Evolutionary conservation across 345 rosid species (phyloP).

Genomic region (Pistacia atlantica): DNA sequence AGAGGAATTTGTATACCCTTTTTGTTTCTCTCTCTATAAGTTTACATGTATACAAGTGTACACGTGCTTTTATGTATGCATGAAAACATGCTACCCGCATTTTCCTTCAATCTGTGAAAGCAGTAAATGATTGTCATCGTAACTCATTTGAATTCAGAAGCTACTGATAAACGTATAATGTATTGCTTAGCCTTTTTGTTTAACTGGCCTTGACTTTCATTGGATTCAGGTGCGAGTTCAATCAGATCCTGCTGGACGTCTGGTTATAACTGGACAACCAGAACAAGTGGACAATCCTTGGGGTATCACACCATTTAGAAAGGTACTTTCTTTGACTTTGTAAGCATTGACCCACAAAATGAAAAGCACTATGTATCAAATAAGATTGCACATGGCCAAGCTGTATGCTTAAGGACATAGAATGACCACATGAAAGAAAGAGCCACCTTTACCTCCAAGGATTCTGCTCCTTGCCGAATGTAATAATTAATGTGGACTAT

Average conservation of each 20-base stretch:
- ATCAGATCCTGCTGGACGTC: conserved; percentile 78
- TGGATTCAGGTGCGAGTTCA: conserved; percentile 74
- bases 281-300: conserved; percentile 85
- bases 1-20: too few species aligned
- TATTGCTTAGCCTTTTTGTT: conserved; percentile 1
- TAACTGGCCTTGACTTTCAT: neutral
- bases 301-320: conserved; percentile 88
- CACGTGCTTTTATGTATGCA: neutral
- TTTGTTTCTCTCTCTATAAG: neutral
- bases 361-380: neutral
- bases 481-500: neutral
- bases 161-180: neutral
- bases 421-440: neutral
- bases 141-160: neutral
- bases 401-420: neutral
- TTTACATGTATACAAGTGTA: neutral
- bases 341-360: neutral
- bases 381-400: neutral
- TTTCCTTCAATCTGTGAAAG: neutral
- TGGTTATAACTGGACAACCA: conserved; percentile 82
- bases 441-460: neutral
- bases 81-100: neutral
- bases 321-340: conserved; percentile 47
- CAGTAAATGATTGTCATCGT: neutral
- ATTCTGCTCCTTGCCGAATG: neutral